phyloP scores from a whole-genome alignment of 179 eudicot species.

The Actinidia arguta region DNA sequence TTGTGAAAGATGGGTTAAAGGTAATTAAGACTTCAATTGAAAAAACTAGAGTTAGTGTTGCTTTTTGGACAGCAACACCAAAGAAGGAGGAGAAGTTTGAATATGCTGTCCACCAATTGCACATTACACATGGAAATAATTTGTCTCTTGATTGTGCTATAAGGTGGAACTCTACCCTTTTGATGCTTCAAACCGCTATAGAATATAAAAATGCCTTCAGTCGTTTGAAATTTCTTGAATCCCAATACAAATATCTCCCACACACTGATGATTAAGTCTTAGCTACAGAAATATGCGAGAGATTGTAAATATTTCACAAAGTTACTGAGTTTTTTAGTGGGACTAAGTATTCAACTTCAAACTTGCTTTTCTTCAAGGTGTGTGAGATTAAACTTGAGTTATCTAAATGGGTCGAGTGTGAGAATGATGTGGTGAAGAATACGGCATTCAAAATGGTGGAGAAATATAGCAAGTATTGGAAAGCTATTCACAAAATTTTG shows the following conservation, averaged over 20 bases:
- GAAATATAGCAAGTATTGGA: too few species aligned
- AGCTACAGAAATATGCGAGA: not conserved
- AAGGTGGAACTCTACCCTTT: not conserved
- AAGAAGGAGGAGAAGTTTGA: not conserved
- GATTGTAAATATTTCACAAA: not conserved
- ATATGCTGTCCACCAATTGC: not conserved
- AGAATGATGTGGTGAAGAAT: not conserved
- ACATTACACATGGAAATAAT: not conserved
- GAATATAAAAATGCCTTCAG: not conserved
- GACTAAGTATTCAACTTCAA: not conserved
- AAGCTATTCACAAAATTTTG: too few species aligned
- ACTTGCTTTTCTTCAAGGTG: not conserved
- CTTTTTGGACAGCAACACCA: not conserved
- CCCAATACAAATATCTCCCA: not conserved
- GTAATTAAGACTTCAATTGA: not conserved
- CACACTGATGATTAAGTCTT: not conserved
- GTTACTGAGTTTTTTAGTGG: not conserved
- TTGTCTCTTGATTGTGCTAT: not conserved
- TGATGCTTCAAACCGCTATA: not conserved
- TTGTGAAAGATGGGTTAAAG: slow-evolving; percentile 5
- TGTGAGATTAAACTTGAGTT: not conserved
- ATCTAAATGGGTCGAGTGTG: not conserved
- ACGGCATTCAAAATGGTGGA: not conserved
- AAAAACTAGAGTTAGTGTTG: not conserved
- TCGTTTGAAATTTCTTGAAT: not conserved